Conservation (phyloP, 2,329 filamentous ascomycete species). For the Cytospora schulzeri region DNA sequence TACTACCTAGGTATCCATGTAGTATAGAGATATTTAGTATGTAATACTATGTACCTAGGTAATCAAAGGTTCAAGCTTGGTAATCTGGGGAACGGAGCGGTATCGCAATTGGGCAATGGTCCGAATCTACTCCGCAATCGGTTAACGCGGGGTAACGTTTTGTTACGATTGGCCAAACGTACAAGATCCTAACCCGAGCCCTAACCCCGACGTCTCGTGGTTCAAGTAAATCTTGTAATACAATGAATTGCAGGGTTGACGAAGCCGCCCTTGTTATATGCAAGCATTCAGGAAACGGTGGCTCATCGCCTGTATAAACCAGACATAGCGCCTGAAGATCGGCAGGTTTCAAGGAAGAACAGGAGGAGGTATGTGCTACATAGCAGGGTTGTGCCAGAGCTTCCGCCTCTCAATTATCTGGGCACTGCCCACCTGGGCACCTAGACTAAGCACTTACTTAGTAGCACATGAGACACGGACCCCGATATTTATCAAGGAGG, state of each 20-base stretch:
- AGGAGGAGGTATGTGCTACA: too few species aligned
- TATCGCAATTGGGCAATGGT: conserved; percentile 7
- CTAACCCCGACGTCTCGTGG: too few species aligned
- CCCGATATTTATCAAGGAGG: neutral
- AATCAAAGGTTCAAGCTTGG: conserved; percentile 13
- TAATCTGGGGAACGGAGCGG: conserved; percentile 2
- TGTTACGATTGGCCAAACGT: neutral
- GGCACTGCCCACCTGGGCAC: too few species aligned
- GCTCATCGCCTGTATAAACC: neutral
- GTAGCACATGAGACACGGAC: neutral
- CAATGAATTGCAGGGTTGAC: neutral
- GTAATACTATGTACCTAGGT: too few species aligned
- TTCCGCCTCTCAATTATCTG: neutral
- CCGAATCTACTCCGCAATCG: conserved; percentile 7
- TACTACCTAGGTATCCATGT: too few species aligned
- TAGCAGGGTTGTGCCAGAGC: neutral
- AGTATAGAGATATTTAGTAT: too few species aligned
- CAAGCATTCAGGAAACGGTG: too few species aligned
- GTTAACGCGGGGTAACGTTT: neutral
- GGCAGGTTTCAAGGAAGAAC: conserved; percentile 11
- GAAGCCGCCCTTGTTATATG: neutral
- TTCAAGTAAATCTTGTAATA: too few species aligned
- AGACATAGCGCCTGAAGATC: conserved; percentile 9
- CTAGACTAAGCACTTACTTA: neutral
- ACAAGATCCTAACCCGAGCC: neutral